Conservation (phyloP, 768 basidiomycete species). For the Tremella fuciformis region DNA sequence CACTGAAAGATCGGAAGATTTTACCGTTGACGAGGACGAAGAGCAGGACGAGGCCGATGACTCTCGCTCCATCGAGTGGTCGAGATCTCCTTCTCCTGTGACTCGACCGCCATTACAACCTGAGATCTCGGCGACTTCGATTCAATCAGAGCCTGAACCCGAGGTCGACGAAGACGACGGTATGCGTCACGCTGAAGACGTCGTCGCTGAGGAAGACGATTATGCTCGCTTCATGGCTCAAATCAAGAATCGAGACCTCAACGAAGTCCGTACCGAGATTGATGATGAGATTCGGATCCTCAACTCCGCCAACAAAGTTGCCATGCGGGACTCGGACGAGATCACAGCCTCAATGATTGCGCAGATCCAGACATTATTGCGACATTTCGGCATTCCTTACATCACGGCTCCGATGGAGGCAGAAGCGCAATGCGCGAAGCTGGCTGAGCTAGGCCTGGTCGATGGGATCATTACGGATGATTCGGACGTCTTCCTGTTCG, state of each 20-base stretch:
- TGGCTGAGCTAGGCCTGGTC: constrained; percentile 77
- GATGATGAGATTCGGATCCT: constrained; percentile 82
- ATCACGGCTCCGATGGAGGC: constrained; percentile 99
- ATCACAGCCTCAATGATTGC: constrained; percentile 91
- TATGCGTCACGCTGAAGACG: constrained; percentile 63
- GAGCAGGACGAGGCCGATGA: constrained; percentile 39
- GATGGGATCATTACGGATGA: constrained; percentile 99
- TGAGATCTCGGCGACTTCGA: constrained; percentile 50
- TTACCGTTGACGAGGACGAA: constrained; percentile 11
- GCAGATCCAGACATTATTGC: constrained; percentile 82
- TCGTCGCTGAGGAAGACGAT: constrained; percentile 58
- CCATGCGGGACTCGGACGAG: constrained; percentile 91
- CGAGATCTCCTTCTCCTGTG: constrained; percentile 52
- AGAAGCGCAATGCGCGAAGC: constrained; percentile 94
- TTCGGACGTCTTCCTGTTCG: constrained; percentile 97
- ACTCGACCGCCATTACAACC: constrained; percentile 40
- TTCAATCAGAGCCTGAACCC: constrained; percentile 52
- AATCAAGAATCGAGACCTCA: constrained; percentile 79
- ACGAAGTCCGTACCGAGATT: constrained; percentile 78
- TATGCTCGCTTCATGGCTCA: constrained; percentile 90
- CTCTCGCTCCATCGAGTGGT: constrained; percentile 52
- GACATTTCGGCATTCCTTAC: constrained; percentile 94
- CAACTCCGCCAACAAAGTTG: constrained; percentile 77
- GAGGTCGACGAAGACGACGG: constrained; percentile 66
- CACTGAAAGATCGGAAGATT: too few species aligned